Evolutionary conservation across 305 asterid species (phyloP).

Genomic region (Andrographis paniculata): DNA sequence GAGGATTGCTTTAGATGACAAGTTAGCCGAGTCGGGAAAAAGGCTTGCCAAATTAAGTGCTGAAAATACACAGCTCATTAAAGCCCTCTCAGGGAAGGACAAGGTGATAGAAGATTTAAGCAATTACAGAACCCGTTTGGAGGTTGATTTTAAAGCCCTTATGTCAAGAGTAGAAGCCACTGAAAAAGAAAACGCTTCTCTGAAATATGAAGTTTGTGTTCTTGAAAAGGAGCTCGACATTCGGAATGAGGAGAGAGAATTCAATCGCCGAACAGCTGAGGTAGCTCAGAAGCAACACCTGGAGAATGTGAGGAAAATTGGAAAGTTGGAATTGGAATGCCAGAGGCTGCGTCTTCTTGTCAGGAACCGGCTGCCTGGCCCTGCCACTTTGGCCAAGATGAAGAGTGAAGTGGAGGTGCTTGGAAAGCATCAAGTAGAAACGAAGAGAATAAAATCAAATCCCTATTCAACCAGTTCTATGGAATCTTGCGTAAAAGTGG

Average conservation of each 20-base stretch:
- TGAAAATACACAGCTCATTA: constrained; percentile 56
- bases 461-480: constrained; percentile 26
- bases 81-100: constrained; percentile 58
- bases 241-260: constrained; percentile 77
- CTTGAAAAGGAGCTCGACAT: constrained; percentile 80
- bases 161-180: constrained; percentile 51
- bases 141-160: constrained; percentile 45
- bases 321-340: constrained; percentile 64
- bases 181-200: constrained; percentile 66
- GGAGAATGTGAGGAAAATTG: constrained; percentile 54
- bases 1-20: constrained; percentile 32
- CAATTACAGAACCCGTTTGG: constrained; percentile 34
- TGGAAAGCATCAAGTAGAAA: constrained; percentile 36
- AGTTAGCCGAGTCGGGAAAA: constrained; percentile 38
- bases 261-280: constrained; percentile 53
- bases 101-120: constrained; percentile 55
- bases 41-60: constrained; percentile 40
- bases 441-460: constrained; percentile 39
- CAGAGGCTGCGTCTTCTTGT: constrained; percentile 71
- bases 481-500: constrained; percentile 28
- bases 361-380: constrained; percentile 63
- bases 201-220: constrained; percentile 60
- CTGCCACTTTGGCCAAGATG: constrained; percentile 60
- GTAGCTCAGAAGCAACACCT: constrained; percentile 44
- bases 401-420: constrained; percentile 50